Conservation (phyloP, 2,329 filamentous ascomycete genomes). For the Botryotinia globosa region DNA sequence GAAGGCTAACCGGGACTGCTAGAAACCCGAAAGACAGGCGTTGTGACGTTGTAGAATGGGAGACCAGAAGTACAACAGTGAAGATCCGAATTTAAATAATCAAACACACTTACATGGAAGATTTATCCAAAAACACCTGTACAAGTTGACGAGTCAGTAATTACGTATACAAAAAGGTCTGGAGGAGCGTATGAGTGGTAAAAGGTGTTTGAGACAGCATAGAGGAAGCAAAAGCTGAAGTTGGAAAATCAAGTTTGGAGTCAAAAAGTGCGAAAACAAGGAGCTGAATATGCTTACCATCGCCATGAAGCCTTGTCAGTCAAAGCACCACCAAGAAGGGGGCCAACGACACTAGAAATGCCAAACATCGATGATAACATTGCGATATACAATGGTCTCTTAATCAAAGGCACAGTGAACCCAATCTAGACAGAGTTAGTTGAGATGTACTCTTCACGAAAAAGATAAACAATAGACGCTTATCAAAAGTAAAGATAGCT, state of each 20-base stretch:
- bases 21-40: neutral
- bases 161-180: neutral
- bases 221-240: neutral
- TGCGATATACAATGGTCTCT: constrained; percentile 38
- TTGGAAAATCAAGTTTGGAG: neutral
- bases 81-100: neutral
- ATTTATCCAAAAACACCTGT: constrained; percentile 40
- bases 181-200: neutral
- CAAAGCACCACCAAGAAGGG: constrained; percentile 41
- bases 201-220: neutral
- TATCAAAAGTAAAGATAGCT: neutral
- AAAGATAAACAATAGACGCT: neutral
- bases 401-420: constrained; percentile 40
- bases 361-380: constrained; percentile 39
- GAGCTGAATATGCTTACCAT: constrained; percentile 29
- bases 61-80: neutral
- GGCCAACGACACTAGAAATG: constrained; percentile 39
- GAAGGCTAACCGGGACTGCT: neutral
- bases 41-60: neutral
- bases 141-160: neutral
- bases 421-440: constrained; percentile 36
- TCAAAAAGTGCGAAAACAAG: neutral
- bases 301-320: constrained; percentile 42
- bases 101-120: constrained; percentile 33
- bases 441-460: constrained; percentile 19